Percentiles rank a stretch among this genome's conserved stretches.
Conservation (phyloP, 1,139 yeast species). For the Blastobotrys persicus region DNA sequence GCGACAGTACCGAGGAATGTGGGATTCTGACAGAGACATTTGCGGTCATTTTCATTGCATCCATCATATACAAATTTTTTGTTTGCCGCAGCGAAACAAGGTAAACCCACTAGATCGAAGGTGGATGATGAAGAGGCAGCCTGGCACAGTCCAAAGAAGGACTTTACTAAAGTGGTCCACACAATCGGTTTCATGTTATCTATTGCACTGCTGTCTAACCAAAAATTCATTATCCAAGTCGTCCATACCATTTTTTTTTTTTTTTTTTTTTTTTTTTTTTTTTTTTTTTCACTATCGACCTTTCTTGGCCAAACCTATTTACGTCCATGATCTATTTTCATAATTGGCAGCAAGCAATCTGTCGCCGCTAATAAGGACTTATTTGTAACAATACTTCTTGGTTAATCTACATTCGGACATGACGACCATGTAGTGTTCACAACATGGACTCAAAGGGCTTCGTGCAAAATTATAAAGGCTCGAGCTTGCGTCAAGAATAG, state of each 20-base stretch:
- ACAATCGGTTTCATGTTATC: not conserved
- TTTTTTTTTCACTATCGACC: not conserved
- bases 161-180: not conserved
- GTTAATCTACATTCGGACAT: too few relatives aligned
- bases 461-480: too few relatives aligned
- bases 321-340: not conserved
- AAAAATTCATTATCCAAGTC: not conserved
- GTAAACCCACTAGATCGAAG: not conserved
- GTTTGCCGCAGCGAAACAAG: conserved; percentile 1
- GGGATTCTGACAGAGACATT: not conserved
- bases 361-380: too few relatives aligned
- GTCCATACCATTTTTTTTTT: too few relatives aligned
- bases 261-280: too few relatives aligned
- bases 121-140: not conserved
- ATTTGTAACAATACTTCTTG: too few relatives aligned
- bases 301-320: not conserved
- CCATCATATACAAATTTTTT: not conserved
- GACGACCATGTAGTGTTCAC: too few relatives aligned
- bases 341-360: too few relatives aligned
- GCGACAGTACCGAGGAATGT: conserved; percentile 1
- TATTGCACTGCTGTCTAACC: too few relatives aligned
- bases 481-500: too few relatives aligned
- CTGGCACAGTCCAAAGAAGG: too few relatives aligned
- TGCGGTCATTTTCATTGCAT: not conserved
- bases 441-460: too few relatives aligned